Conservation (phyloP, 768 basidiomycete genomes). For the Lactarius sanguifluus region DNA sequence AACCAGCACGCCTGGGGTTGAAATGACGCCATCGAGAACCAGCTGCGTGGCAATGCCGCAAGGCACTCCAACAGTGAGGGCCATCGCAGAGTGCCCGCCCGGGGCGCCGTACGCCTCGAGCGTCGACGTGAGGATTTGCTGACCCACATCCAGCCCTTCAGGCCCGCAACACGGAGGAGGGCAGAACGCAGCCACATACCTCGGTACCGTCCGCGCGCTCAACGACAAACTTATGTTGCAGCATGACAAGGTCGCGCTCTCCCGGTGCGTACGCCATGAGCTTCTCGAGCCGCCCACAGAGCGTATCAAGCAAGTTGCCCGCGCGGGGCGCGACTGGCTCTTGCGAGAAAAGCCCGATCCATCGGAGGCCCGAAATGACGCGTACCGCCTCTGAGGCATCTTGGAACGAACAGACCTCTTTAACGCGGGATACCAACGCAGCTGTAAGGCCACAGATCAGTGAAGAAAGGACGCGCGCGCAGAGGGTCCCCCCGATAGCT, state of each 20-base stretch:
- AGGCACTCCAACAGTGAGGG: conserved; percentile 85
- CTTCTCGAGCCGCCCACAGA: conserved; percentile 85
- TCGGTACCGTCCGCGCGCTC: conserved; percentile 81
- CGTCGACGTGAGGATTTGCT: conserved; percentile 89
- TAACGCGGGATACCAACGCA: conserved; percentile 70
- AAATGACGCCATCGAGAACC: conserved; percentile 83
- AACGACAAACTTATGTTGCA: conserved; percentile 97
- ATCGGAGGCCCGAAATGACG: conserved; percentile 86
- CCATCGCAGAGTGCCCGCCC: conserved; percentile 86
- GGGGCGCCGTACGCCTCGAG: conserved; percentile 86
- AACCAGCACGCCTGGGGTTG: conserved; percentile 73
- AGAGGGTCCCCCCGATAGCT: not conserved
- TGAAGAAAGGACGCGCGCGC: not conserved
- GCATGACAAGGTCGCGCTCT: conserved; percentile 94
- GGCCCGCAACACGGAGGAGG: not conserved
- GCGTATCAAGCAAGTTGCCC: conserved; percentile 86
- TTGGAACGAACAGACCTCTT: conserved; percentile 71
- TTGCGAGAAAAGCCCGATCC: conserved; percentile 89
- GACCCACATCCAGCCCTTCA: conserved; percentile 17
- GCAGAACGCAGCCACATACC: conserved; percentile 39
- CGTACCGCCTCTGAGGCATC: conserved; percentile 65
- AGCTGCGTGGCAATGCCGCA: conserved; percentile 93
- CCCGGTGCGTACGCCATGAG: conserved; percentile 90
- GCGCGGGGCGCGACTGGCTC: conserved; percentile 61
- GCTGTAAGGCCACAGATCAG: conserved; percentile 40